These are phyloP conservation scores for Suillus tomentosus DNA, from an alignment of 768 basidiomycete species.

Conservation along the genomic window DNA sequence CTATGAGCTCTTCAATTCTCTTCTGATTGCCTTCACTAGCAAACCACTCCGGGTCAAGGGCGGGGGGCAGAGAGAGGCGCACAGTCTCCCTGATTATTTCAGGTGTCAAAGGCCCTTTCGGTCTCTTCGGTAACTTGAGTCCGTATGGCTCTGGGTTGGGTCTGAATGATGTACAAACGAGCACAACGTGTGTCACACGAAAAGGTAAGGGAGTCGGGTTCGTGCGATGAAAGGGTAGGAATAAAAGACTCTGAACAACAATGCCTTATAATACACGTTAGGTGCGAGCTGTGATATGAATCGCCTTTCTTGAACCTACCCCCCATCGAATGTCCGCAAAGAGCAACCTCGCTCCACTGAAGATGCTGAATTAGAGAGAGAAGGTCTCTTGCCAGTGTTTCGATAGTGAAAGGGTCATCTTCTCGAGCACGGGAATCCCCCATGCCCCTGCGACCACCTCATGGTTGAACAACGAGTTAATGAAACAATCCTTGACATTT, in stretches of 20 bases:
- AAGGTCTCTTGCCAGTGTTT: constrained; percentile 48
- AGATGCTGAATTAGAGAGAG: constrained; percentile 39
- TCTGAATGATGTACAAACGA: constrained; percentile 36
- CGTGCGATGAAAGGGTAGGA: constrained; percentile 41
- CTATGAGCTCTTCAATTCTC: constrained; percentile 30
- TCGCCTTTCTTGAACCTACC: constrained; percentile 32
- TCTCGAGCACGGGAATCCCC: constrained; percentile 41
- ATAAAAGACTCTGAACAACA: constrained; percentile 45
- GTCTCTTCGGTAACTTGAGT: constrained; percentile 27
- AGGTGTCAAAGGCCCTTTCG: constrained; percentile 22
- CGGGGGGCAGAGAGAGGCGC: constrained; percentile 29
- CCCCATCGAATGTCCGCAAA: constrained; percentile 57
- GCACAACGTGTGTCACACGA: constrained; percentile 42
- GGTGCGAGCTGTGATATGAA: neutral
- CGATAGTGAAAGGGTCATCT: constrained; percentile 45
- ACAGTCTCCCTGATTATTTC: constrained; percentile 36
- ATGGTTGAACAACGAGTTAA: neutral
- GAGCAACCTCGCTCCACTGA: constrained; percentile 42
- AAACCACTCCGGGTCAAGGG: constrained; percentile 40
- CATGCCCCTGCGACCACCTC: constrained; percentile 39
- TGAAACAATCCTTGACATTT: neutral
- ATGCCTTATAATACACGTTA: constrained; percentile 33
- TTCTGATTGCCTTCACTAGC: constrained; percentile 30
- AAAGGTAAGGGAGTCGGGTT: constrained; percentile 41
- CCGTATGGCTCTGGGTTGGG: constrained; percentile 28